A percentile compares a stretch with the other conserved stretches of the same genome.
These are phyloP conservation scores for Aschersonia sp. DNA, from an alignment of 2,329 filamentous ascomycete genomes.

Conservation along the genomic window DNA sequence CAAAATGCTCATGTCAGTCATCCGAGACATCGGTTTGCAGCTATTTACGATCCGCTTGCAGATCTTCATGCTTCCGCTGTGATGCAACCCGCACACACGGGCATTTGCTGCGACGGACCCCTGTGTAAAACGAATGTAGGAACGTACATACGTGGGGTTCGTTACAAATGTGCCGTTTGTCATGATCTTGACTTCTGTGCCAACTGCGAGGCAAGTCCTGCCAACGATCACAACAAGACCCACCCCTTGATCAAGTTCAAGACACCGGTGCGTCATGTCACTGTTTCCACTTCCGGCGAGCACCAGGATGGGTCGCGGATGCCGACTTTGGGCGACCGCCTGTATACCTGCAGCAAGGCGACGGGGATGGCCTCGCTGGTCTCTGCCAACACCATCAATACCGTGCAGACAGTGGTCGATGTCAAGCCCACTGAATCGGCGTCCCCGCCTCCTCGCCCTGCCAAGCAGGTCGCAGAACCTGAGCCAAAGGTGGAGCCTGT, in stretches of 20 bases:
- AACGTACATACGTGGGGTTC: slow-evolving; percentile 67
- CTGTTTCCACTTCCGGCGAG: slow-evolving; percentile 72
- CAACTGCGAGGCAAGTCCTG: slow-evolving; percentile 77
- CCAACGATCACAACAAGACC: slow-evolving; percentile 81
- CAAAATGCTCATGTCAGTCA: slow-evolving; percentile 54
- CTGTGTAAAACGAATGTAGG: slow-evolving; percentile 51
- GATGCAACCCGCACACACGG: slow-evolving; percentile 46
- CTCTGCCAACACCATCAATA: slow-evolving; percentile 31
- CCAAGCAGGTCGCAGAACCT: slow-evolving; percentile 4
- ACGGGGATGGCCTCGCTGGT: slow-evolving; percentile 27
- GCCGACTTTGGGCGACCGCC: slow-evolving; percentile 56
- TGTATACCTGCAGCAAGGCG: slow-evolving; percentile 28
- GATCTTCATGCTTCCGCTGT: slow-evolving; percentile 8
- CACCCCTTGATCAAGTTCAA: slow-evolving; percentile 96
- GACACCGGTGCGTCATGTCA: slow-evolving; percentile 78
- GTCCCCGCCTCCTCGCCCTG: neutral
- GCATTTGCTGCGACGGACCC: slow-evolving; percentile 90
- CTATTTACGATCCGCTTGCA: slow-evolving; percentile 61
- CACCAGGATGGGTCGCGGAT: slow-evolving; percentile 51
- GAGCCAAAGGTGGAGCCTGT: slow-evolving; percentile 4
- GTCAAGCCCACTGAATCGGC: slow-evolving; percentile 46
- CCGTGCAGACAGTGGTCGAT: slow-evolving; percentile 59
- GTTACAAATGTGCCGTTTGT: slow-evolving; percentile 96
- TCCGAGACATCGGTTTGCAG: slow-evolving; percentile 73
- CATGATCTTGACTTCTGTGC: slow-evolving; percentile 91